These are phyloP conservation scores for Cladorrhinum sp. DNA, from an alignment of 2,329 filamentous ascomycete species.

Conservation along the genomic window DNA sequence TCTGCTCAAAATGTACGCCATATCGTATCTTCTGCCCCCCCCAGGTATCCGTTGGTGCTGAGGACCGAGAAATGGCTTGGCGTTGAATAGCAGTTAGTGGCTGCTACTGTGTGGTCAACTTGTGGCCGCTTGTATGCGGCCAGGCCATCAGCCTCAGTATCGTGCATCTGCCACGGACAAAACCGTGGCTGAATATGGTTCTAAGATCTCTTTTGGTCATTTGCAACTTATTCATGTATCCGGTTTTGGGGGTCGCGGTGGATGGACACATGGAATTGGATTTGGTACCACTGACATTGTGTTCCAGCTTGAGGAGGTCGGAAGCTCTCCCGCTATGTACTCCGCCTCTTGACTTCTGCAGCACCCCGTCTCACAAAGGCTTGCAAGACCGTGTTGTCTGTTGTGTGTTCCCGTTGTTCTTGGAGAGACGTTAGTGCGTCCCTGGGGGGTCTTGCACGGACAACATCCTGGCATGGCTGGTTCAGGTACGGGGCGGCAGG, in stretches of 20 bases:
- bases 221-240: neutral
- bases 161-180: neutral
- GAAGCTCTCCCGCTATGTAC: neutral
- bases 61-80: neutral
- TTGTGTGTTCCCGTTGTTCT: neutral
- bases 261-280: neutral
- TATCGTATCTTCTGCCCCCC: neutral
- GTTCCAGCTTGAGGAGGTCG: too few relatives aligned
- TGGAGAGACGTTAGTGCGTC: neutral
- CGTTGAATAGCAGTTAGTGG: neutral
- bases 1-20: neutral
- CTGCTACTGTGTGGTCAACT: too few relatives aligned
- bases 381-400: neutral
- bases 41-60: neutral
- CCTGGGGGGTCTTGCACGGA: neutral
- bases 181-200: neutral
- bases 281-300: too few relatives aligned
- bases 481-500: slow-evolving; percentile 2
- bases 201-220: neutral
- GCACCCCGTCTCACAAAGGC: neutral
- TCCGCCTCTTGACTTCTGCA: neutral
- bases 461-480: neutral
- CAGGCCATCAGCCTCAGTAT: slow-evolving; percentile 8
- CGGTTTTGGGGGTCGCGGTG: neutral
- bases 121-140: slow-evolving; percentile 9